phyloP scores from a whole-genome alignment of 2,329 filamentous ascomycete genomes.

The Fonsecaea erecta region DNA sequence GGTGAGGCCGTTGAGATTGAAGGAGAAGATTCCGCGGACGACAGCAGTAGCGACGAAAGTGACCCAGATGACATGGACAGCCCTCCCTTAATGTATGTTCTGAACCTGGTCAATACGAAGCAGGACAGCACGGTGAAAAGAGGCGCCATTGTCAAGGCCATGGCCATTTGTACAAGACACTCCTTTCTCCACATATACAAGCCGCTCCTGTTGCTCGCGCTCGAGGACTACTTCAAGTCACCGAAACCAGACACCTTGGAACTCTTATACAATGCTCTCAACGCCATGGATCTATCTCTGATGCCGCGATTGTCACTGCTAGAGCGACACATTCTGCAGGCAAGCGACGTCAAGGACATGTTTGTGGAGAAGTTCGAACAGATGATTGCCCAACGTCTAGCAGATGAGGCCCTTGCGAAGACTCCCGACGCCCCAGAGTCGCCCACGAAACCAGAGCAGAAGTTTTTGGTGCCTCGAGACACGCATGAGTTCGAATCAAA shows the following conservation, averaged over 20 bases:
- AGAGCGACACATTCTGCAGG: slow-evolving; percentile 83
- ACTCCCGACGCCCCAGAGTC: slow-evolving; percentile 44
- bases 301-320: slow-evolving; percentile 84
- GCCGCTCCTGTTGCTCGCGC: slow-evolving; percentile 84
- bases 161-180: slow-evolving; percentile 98
- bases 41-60: slow-evolving; percentile 55
- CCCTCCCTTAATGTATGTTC: slow-evolving; percentile 90
- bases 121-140: slow-evolving; percentile 71
- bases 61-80: slow-evolving; percentile 77
- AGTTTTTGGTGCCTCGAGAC: slow-evolving; percentile 82
- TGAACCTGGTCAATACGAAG: slow-evolving; percentile 98
- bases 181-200: slow-evolving; percentile 99
- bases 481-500: slow-evolving; percentile 97
- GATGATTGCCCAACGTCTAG: slow-evolving; percentile 83
- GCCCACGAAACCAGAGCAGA: slow-evolving; percentile 64
- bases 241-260: slow-evolving; percentile 86
- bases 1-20: slow-evolving; percentile 53
- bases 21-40: slow-evolving; percentile 47
- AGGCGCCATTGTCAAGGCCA: slow-evolving; percentile 94
- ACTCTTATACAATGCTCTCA: slow-evolving; percentile 88
- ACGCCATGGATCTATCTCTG: slow-evolving; percentile 93
- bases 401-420: slow-evolving; percentile 60
- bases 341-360: slow-evolving; percentile 91
- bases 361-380: slow-evolving; percentile 97
- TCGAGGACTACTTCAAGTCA: slow-evolving; percentile 96